Percentiles rank a stretch among this genome's conserved stretches.
Evolutionary conservation across 208 protist species (phyloP).

Genomic region (Crithidia fasciculata): DNA sequence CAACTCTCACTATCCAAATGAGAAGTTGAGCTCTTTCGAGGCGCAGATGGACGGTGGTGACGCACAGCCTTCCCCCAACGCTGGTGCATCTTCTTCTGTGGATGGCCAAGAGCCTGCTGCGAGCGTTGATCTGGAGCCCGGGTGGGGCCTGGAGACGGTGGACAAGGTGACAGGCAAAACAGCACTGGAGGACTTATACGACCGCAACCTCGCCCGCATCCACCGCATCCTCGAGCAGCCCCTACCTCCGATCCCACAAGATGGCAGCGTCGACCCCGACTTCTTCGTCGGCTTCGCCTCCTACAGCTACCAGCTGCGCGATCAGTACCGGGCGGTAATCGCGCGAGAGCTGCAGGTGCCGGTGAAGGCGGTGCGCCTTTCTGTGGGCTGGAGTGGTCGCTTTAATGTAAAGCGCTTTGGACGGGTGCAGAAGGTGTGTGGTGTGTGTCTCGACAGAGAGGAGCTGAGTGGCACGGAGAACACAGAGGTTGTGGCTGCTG

Average conservation of each 20-base stretch:
- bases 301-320: constrained; percentile 82
- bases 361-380: constrained; percentile 68
- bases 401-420: constrained; percentile 78
- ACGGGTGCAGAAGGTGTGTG: constrained; percentile 79
- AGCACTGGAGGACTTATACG: constrained; percentile 66
- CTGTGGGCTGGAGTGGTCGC: constrained; percentile 84
- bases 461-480: neutral
- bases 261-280: constrained; percentile 77
- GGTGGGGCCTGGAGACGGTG: constrained; percentile 69
- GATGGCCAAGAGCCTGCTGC: neutral
- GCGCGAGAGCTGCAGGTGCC: constrained; percentile 64
- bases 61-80: no score
- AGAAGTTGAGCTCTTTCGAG: neutral
- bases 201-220: constrained; percentile 60
- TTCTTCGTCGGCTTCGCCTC: constrained; percentile 85
- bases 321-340: constrained; percentile 82
- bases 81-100: no score
- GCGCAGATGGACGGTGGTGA: no score
- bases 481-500: no score
- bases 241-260: constrained; percentile 69
- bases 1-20: neutral
- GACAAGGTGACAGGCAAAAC: constrained; percentile 63
- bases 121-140: neutral
- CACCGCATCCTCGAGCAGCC: constrained; percentile 68
- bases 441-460: constrained; percentile 51